Percentiles rank a stretch among this genome's conserved stretches.
phyloP scores from a whole-genome alignment of 805 yeast genomes.

The Kodamaea hsintzibuensis region DNA sequence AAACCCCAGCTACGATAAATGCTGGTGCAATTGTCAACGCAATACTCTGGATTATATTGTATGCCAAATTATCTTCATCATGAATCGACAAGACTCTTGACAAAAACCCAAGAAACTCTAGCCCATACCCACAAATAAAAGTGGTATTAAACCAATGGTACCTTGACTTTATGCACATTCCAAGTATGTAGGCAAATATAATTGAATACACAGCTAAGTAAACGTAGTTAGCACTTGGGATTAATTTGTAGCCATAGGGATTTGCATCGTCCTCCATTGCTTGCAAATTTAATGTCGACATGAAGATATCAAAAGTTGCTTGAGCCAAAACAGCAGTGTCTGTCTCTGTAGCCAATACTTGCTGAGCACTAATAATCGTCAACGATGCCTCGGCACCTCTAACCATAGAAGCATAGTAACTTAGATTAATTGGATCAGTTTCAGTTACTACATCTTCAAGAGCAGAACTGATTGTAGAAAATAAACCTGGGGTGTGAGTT shows the following conservation, averaged over 20 bases:
- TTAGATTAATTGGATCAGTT: slow-evolving; percentile 10
- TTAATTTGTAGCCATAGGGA: slow-evolving; percentile 10
- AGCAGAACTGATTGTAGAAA: no score
- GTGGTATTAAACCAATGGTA: slow-evolving; percentile 20
- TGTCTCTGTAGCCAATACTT: slow-evolving; percentile 40
- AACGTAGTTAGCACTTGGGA: slow-evolving; percentile 15
- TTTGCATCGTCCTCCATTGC: slow-evolving; percentile 29
- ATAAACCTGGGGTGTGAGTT: slow-evolving; percentile 23
- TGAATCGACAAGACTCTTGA: slow-evolving; percentile 9
- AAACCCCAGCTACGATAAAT: slow-evolving; percentile 15
- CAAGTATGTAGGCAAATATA: slow-evolving; percentile 13
- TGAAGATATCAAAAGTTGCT: slow-evolving; percentile 34
- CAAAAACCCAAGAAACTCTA: slow-evolving; percentile 13
- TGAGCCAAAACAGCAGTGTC: slow-evolving; percentile 20
- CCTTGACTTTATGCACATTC: slow-evolving; percentile 18
- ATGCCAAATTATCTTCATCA: slow-evolving; percentile 1
- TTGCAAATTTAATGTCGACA: slow-evolving; percentile 33
- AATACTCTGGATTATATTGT: slow-evolving; percentile 10
- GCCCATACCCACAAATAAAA: slow-evolving; percentile 10
- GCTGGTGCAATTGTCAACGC: slow-evolving; percentile 15
- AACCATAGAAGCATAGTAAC: slow-evolving; percentile 18
- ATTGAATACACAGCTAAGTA: slow-evolving; percentile 14
- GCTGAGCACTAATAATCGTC: slow-evolving; percentile 32
- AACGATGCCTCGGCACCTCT: slow-evolving; percentile 41
- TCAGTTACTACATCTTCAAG: slow-evolving; percentile 19